A percentile compares a stretch with the other conserved stretches of the same genome.
phyloP scores from a whole-genome alignment of 73 alveolate genomes.

The Effrenium voratum region DNA sequence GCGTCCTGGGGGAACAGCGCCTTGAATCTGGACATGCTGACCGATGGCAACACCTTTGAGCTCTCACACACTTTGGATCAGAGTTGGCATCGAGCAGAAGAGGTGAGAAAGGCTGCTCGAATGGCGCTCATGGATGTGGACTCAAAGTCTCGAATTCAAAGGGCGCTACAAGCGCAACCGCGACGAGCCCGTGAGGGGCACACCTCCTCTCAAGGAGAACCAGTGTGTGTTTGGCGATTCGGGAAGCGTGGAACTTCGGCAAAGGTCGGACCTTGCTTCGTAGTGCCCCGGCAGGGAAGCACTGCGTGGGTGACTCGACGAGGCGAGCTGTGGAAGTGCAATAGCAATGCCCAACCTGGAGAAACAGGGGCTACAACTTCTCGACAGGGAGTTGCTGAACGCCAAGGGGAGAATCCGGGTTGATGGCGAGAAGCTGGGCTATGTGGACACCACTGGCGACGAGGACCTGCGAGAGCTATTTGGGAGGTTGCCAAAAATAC shows the following conservation, averaged over 20 bases:
- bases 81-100: not conserved
- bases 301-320: conserved; percentile 17
- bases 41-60: not conserved
- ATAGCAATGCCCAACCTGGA: conserved; percentile 1
- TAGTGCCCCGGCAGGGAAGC: not conserved
- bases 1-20: conserved; percentile 33
- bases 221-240: not conserved
- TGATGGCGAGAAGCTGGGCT: not conserved
- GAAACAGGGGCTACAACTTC: not conserved
- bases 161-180: not conserved
- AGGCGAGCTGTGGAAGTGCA: conserved; percentile 20
- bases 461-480: not conserved
- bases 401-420: not conserved
- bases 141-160: not conserved
- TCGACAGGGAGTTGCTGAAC: not conserved
- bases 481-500: not conserved
- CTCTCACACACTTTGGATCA: not conserved
- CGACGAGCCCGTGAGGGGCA: not conserved
- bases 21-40: not conserved
- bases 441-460: not conserved
- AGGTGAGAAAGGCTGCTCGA: not conserved
- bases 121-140: not conserved
- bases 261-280: conserved; percentile 32
- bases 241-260: not conserved
- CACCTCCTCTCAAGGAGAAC: not conserved